Evolutionary conservation across 257 asterid genomes (phyloP).

Genomic region (Solanum habrochaites): DNA sequence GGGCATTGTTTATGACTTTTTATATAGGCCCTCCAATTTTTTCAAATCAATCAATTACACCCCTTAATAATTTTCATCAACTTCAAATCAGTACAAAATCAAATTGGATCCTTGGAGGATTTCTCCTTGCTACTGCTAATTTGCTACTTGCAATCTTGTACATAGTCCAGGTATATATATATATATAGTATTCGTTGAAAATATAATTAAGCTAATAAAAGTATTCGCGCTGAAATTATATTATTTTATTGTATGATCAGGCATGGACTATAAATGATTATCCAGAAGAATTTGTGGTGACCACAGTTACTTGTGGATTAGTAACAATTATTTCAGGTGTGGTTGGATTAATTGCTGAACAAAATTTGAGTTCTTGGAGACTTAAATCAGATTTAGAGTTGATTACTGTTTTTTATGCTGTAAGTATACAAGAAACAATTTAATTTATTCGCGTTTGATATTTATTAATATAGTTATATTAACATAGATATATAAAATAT

Average conservation of each 20-base stretch:
- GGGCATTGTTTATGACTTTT: neutral
- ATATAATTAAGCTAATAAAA: neutral
- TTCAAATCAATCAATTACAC: neutral
- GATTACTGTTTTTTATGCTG: neutral
- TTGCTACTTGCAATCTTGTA: neutral
- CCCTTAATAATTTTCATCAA: neutral
- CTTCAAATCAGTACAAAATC: neutral
- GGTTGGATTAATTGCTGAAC: neutral
- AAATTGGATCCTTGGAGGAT: neutral
- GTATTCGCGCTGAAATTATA: no score
- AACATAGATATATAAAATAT: neutral
- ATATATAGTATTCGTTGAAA: neutral
- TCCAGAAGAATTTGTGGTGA: neutral
- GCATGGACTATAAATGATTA: neutral
- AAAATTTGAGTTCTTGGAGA: neutral
- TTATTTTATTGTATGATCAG: neutral
- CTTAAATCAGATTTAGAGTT: neutral
- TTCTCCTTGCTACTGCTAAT: neutral
- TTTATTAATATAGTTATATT: neutral
- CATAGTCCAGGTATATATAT: neutral
- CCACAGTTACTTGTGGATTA: neutral
- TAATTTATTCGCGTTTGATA: neutral
- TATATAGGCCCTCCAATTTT: neutral
- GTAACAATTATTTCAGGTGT: neutral
- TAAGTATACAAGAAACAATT: neutral